Percentiles rank a stretch among this genome's conserved stretches.
phyloP scores from a whole-genome alignment of 176 grass and related monocot genomes.

The Elymus sibiricus region DNA sequence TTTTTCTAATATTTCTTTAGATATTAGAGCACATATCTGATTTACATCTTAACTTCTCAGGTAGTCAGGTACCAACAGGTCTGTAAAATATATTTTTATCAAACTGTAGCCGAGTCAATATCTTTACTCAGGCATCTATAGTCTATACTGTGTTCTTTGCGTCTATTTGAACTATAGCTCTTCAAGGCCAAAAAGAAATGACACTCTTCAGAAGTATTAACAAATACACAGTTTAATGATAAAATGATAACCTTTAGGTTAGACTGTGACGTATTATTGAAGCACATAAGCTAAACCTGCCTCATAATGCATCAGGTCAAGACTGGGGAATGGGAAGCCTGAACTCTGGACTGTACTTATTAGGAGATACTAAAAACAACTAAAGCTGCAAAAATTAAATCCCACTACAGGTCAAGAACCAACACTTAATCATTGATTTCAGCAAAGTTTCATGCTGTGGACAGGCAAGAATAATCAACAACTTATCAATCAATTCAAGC shows the following conservation, averaged over 20 bases:
- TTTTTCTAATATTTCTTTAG: not conserved
- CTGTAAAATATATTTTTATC: not conserved
- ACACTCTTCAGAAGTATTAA: not conserved
- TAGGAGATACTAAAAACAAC: not conserved
- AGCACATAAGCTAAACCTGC: not conserved
- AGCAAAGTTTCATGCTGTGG: not conserved
- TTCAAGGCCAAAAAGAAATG: not conserved
- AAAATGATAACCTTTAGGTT: not conserved
- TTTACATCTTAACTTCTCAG: not conserved
- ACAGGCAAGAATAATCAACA: not conserved
- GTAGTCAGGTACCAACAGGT: not conserved
- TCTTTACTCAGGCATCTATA: not conserved
- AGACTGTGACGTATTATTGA: not conserved
- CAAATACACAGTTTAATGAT: not conserved
- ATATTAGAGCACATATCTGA: not conserved
- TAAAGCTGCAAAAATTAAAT: not conserved
- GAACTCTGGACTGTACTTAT: not conserved
- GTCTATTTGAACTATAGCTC: not conserved
- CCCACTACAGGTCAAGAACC: not conserved
- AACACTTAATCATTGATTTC: not conserved
- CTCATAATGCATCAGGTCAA: not conserved
- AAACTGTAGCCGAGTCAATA: not conserved
- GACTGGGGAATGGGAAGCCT: not conserved
- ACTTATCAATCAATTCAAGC: not conserved
- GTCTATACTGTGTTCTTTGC: not conserved